Evolutionary conservation across 169 alveolate species (phyloP).

Genomic region (Eimeria mitis): DNA sequence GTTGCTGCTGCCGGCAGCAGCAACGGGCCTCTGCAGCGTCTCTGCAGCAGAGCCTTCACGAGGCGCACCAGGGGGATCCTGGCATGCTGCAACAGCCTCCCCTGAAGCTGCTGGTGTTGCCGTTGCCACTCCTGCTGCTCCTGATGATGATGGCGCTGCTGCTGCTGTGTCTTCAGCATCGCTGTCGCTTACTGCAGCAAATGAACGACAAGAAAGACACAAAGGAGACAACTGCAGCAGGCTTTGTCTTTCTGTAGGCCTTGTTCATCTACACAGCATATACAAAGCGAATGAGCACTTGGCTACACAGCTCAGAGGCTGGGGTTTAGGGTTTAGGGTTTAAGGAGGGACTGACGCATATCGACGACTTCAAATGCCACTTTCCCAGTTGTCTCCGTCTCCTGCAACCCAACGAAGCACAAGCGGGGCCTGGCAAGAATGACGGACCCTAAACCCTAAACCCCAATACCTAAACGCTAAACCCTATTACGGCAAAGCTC

Average conservation of each 20-base stretch:
- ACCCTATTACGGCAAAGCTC: not conserved
- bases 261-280: not conserved
- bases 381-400: conserved; percentile 24
- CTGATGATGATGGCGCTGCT: not conserved
- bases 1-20: conserved; percentile 9
- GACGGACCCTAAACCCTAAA: not conserved
- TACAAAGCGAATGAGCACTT: not conserved
- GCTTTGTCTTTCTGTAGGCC: no score
- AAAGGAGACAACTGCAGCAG: not conserved
- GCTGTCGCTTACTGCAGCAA: conserved; percentile 61
- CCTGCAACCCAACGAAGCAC: conserved; percentile 26
- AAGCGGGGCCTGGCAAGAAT: not conserved
- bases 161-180: conserved; percentile 31
- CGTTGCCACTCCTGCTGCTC: not conserved
- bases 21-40: not conserved
- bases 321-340: not conserved
- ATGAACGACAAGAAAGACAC: not conserved
- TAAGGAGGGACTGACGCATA: conserved; percentile 38
- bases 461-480: not conserved
- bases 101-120: not conserved
- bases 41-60: not conserved
- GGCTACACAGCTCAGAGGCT: not conserved
- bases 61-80: not conserved
- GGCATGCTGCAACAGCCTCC: conserved; percentile 11
- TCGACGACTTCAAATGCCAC: conserved; percentile 62